Base-by-base conservation (phyloP, 495 filamentous ascomycete genomes). In the Lineolata rhizophorae region DNA sequence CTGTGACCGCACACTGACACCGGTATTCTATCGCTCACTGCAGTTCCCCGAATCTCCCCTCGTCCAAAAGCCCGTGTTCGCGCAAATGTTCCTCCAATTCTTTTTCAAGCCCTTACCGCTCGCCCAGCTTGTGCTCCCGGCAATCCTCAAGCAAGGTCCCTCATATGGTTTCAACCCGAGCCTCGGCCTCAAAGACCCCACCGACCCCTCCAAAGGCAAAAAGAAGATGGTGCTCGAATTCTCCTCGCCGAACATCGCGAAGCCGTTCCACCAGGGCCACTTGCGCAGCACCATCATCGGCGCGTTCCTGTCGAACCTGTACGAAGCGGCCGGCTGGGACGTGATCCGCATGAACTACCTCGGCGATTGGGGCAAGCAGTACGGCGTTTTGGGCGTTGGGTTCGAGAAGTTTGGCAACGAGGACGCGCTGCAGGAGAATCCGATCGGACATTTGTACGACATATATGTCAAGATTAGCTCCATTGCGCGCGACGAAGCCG, bases 351-450 rank as follows among this genome's bases (percentile, higher is more conserved):
- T 78, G 62, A 78, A 78, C 53, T 79, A 78, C 48, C 57, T 81
- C 6, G 74, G 74, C 31, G 74, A 81, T 45, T 81, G 74, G 74
- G 74, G 74, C 27, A 74, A 72, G 53, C 72, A 75, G 47, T 76
- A 76, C 42, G 76, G 73, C 40, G 53, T 80, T 26, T 57, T 80
- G 12, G 72, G 65, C 8, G 61, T 72, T 25, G 75, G 72, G 15
- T 82, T 67, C 49, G 61, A 67, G 46, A 54, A 54, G 36, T 74
- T 65, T 35, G 73, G 72, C 26, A 60, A 54, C 33, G 70, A 76
- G 47, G 66, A 71, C 37, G 60, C 61, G 34, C 51, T 75, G 19
- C 35, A 53, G 14, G 56, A 58, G 39, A 66, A 80, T 48, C 67
- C 70, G 1, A 75, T 79, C 37, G 64, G 64, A 36, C 71, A 78